A percentile compares a stretch with the other conserved stretches of the same genome.
phyloP scores from a whole-genome alignment of 176 grass and related monocot genomes.

The Aegilops longissima region DNA sequence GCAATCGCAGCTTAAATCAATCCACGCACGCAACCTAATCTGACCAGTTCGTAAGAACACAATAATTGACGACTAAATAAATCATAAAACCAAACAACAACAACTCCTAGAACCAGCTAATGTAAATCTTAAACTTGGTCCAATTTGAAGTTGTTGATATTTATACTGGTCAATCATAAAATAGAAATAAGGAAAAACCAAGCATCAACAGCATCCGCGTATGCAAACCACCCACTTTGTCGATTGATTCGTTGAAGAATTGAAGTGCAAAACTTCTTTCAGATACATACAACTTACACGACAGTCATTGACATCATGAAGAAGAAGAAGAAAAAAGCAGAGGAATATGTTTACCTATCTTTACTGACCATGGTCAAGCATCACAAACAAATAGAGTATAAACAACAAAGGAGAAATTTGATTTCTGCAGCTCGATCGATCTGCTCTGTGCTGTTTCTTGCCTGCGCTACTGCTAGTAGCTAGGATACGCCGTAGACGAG shows the following conservation, averaged over 20 bases:
- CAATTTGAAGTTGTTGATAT: too few relatives aligned
- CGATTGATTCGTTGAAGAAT: background rate
- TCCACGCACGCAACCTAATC: slow-evolving; percentile 30
- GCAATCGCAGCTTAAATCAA: background rate
- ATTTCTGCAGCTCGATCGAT: slow-evolving; percentile 4
- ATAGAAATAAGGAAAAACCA: too few relatives aligned
- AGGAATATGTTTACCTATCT: background rate
- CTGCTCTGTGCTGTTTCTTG: background rate
- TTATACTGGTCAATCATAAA: too few relatives aligned
- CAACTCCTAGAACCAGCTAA: background rate
- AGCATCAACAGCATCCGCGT: background rate
- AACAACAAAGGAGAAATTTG: background rate
- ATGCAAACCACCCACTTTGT: background rate
- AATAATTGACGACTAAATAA: slow-evolving; percentile 19
- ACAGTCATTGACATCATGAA: background rate
- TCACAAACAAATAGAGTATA: background rate
- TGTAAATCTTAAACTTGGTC: background rate
- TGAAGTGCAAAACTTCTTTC: background rate
- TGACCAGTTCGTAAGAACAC: background rate
- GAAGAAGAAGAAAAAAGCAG: background rate
- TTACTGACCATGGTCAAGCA: slow-evolving; percentile 12
- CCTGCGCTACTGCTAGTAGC: background rate
- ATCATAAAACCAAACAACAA: background rate
- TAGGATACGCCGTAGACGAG: slow-evolving; percentile 68
- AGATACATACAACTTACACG: background rate